phyloP scores from a whole-genome alignment of 805 yeast species.

The Pichia phayaonensis region DNA sequence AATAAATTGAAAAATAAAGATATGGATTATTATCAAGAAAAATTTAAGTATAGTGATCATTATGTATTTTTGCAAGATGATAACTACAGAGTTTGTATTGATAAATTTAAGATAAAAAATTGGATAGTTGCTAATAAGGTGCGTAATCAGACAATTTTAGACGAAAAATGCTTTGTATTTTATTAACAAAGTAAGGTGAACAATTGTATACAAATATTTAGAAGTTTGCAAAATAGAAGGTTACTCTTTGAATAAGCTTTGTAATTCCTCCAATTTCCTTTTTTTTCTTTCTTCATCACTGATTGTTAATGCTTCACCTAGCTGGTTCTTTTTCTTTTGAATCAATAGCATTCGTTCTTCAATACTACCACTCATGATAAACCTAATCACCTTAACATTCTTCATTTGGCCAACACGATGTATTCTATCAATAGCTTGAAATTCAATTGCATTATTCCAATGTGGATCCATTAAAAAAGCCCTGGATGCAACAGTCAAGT shows the following conservation, averaged over 20 bases:
- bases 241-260: constrained; percentile 50
- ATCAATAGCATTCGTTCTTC: constrained; percentile 85
- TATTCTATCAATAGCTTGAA: constrained; percentile 85
- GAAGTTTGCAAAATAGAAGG: neutral
- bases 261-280: constrained; percentile 65
- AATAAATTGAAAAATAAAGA: constrained; percentile 20
- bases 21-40: constrained; percentile 23
- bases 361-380: constrained; percentile 73
- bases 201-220: neutral
- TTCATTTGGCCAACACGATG: constrained; percentile 83
- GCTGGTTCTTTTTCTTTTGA: constrained; percentile 74
- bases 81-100: constrained; percentile 18
- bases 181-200: constrained; percentile 12
- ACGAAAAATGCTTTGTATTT: constrained; percentile 20
- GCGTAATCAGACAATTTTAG: constrained; percentile 13
- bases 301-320: constrained; percentile 73
- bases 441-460: constrained; percentile 93
- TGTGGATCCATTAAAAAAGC: constrained; percentile 95
- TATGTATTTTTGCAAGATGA: constrained; percentile 21
- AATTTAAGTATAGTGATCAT: constrained; percentile 11
- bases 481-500: constrained; percentile 73
- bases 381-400: constrained; percentile 67
- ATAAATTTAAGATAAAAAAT: constrained; percentile 17
- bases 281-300: constrained; percentile 69
- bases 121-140: constrained; percentile 25